Base-by-base conservation (phyloP, 2,329 filamentous ascomycete species). In the Neonectria magnoliae region DNA sequence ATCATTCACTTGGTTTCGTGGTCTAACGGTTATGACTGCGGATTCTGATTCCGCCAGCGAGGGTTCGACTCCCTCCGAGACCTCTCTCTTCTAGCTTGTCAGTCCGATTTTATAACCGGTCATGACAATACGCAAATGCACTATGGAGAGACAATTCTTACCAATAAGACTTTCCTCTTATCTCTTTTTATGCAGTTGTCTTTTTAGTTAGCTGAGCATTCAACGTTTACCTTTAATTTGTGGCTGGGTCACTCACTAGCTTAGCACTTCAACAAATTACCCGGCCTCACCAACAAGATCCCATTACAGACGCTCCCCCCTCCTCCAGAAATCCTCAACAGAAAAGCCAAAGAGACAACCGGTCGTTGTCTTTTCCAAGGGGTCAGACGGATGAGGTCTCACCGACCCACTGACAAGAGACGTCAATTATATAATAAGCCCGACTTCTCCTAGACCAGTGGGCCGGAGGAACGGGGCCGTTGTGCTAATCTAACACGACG, bases 401-500 rank as follows among this genome's bases (percentile, higher is more conserved):
- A 10, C 25, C 22, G 38, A 20, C n/a, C 11, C 16, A 31, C 45
- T 13, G 5, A 6, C 18, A 4, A 56, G 5, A 31, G n/a, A 2
- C 16, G 9, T 54, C 36, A 58, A 51, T 63, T 63, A 63, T 59
- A 63, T 63, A 63, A 63, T 55, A 27, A 22, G 5, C 16, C 60
- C 55, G 60, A 20, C n/a, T 14, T 31, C 33, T 27, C 27, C 18
- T 9, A 25, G 44, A 20, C 16, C 41, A 50, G 60, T 58, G 60
- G 60, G 45, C 47, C 33, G n/a, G 27, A n/a, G 20, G 6, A 29
- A 18, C 29, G 14, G 16, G 18, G 27, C 20, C 58, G 53, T 68
- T 66, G 64, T 68, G 68, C 52, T 59, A 68, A 59, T 53, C 58
- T 52, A 69, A 70, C 62, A 68, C 65, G 56, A 25, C 31, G 22